Percentiles rank a stretch among this genome's conserved stretches.
phyloP scores from a whole-genome alignment of 2,329 filamentous ascomycete genomes.

The Cercospora citrullina region DNA sequence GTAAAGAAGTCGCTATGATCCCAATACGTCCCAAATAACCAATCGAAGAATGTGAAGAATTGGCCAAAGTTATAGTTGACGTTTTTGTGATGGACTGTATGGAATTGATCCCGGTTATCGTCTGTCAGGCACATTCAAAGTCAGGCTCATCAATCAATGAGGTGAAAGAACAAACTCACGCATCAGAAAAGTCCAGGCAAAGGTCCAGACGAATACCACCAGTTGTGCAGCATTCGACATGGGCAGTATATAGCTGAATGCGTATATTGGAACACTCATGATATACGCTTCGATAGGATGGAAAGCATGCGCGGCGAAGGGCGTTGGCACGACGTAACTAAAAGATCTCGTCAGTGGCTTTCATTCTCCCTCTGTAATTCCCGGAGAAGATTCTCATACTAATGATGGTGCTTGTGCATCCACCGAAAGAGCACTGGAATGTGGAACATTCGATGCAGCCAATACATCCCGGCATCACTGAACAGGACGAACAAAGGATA shows the following conservation, averaged over 20 bases:
- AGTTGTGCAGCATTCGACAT: not conserved
- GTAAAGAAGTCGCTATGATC: not conserved
- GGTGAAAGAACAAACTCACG: not conserved
- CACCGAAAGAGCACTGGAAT: not conserved
- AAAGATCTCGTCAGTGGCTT: not conserved
- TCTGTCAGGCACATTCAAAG: not conserved
- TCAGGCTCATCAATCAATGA: not conserved
- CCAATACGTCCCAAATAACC: not conserved
- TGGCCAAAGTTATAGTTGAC: slow-evolving; percentile 4
- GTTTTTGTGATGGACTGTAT: not conserved
- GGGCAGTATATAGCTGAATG: not conserved
- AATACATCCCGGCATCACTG: not conserved
- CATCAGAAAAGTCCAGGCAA: not conserved
- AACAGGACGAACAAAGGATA: not conserved
- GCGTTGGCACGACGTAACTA: not conserved
- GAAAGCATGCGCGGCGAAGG: not conserved
- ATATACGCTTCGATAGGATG: not conserved
- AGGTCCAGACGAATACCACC: not conserved
- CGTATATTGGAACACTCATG: not conserved
- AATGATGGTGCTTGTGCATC: not conserved
- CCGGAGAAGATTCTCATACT: not conserved
- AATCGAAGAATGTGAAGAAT: not conserved
- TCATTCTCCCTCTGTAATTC: not conserved
- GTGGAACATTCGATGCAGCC: slow-evolving; percentile 1
- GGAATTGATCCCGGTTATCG: not conserved